A percentile compares a stretch with the other conserved stretches of the same genome.
These are phyloP conservation scores for Aspergillus pseudotamarii DNA, from an alignment of 2,329 filamentous ascomycete species.

Conservation along the genomic window DNA sequence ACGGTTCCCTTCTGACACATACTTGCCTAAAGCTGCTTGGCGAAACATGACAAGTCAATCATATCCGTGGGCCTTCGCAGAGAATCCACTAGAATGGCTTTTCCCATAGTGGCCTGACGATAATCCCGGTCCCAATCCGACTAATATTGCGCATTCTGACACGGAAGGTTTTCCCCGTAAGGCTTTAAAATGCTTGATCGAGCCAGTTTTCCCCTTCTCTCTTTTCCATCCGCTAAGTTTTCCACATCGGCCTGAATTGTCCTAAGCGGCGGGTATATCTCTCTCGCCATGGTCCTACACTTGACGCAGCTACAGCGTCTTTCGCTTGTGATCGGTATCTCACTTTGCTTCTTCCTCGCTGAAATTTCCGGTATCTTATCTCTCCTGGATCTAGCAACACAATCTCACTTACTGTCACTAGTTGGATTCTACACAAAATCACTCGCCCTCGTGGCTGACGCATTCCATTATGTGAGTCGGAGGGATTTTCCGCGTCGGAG, in stretches of 20 bases:
- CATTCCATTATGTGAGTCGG: not conserved
- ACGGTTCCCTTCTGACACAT: not conserved
- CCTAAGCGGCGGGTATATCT: not conserved
- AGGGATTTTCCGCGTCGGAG: not conserved
- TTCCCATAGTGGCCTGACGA: not conserved
- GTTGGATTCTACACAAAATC: not conserved
- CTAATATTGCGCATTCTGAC: not conserved
- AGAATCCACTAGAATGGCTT: not conserved
- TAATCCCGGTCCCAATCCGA: not conserved
- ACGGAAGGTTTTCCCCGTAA: too few species aligned
- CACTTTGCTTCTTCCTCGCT: not conserved
- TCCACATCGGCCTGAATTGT: not conserved
- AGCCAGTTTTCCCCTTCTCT: not conserved
- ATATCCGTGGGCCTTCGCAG: not conserved
- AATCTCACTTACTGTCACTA: not conserved
- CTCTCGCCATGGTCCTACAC: not conserved
- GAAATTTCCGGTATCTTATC: not conserved
- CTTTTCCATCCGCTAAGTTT: not conserved
- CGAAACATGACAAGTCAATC: not conserved
- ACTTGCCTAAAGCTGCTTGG: not conserved
- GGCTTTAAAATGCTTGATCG: not conserved
- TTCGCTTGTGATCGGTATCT: not conserved
- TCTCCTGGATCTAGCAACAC: not conserved
- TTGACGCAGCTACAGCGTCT: not conserved
- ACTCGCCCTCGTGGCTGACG: not conserved